These are phyloP conservation scores for Taiozyma sp. DNA, from an alignment of 1,139 yeast species.

Conservation along the genomic window DNA sequence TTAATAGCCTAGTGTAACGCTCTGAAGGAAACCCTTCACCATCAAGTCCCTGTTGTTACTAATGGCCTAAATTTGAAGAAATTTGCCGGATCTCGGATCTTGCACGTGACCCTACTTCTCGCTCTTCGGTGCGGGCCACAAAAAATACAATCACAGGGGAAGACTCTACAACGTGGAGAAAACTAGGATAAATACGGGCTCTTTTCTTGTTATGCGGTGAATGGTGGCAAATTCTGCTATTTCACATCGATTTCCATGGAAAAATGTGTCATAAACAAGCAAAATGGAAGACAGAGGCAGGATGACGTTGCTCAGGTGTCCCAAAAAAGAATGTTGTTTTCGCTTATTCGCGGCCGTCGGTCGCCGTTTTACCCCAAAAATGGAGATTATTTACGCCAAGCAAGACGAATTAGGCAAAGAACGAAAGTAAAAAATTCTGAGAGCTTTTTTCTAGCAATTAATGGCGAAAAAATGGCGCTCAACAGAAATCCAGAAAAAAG, in stretches of 20 bases:
- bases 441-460: not conserved
- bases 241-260: not conserved
- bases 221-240: not conserved
- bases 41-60: not conserved
- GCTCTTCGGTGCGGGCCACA: not conserved
- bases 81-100: not conserved
- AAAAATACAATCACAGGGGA: not conserved
- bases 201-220: not conserved
- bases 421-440: too few relatives aligned
- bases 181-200: not conserved
- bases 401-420: not conserved
- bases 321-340: not conserved
- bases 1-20: not conserved
- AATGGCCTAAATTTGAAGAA: not conserved
- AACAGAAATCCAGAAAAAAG: slow-evolving; percentile 1
- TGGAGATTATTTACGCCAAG: not conserved
- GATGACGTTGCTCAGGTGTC: not conserved
- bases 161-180: not conserved
- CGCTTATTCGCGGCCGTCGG: not conserved
- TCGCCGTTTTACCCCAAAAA: not conserved
- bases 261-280: not conserved
- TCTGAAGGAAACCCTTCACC: not conserved
- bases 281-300: not conserved
- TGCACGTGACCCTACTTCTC: not conserved
- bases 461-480: not conserved